These are phyloP conservation scores for Talaromyces islandicus DNA, from an alignment of 2,329 filamentous ascomycete genomes.

Conservation along the genomic window DNA sequence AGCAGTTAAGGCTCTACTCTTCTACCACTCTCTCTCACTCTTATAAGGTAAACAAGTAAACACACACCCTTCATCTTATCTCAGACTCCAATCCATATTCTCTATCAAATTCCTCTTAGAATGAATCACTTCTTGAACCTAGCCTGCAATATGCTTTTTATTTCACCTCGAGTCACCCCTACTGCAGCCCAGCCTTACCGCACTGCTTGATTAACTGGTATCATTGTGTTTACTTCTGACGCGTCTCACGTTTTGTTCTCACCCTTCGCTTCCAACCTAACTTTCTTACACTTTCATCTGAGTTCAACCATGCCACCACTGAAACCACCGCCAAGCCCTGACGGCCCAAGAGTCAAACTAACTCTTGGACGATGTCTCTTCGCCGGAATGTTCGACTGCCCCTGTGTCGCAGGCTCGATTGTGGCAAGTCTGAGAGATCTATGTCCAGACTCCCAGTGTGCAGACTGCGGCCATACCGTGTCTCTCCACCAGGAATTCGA, in stretches of 20 bases:
- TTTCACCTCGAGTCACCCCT: neutral
- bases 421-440: neutral
- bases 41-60: too few species aligned
- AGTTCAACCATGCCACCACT: neutral
- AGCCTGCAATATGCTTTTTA: neutral
- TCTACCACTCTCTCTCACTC: neutral
- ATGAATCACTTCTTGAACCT: neutral
- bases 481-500: neutral
- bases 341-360: neutral
- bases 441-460: neutral
- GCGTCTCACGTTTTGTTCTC: neutral
- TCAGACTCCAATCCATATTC: neutral
- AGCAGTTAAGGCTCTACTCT: neutral
- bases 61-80: neutral
- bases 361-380: constrained; percentile 1
- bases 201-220: neutral
- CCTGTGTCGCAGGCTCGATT: neutral
- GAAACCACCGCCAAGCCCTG: neutral
- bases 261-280: neutral
- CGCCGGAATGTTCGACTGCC: constrained; percentile 1
- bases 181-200: too few species aligned
- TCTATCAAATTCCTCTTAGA: neutral
- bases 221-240: neutral
- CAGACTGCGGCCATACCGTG: neutral
- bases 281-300: neutral